Evolutionary conservation across 2,329 filamentous ascomycete genomes (phyloP).

Genomic region (Penicillium aurantiogriseum): DNA sequence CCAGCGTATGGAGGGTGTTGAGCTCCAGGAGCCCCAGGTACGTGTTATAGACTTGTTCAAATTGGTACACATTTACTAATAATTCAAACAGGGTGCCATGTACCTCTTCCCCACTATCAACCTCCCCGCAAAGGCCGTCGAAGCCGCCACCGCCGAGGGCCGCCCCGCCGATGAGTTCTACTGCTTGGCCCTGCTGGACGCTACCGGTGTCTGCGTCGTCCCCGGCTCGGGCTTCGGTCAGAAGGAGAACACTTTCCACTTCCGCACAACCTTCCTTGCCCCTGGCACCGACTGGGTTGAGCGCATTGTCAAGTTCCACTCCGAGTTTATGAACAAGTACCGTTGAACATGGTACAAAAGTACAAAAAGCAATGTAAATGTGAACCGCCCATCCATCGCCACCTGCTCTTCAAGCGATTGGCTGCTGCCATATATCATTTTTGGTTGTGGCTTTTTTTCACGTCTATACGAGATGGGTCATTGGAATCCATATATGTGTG

Average conservation of each 20-base stretch:
- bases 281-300: slow-evolving; percentile 94
- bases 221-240: slow-evolving; percentile 93
- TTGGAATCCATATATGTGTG: background rate
- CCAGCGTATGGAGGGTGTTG: slow-evolving; percentile 90
- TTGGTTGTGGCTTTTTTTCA: background rate
- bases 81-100: slow-evolving; percentile 72
- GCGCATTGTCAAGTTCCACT: slow-evolving; percentile 84
- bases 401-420: background rate
- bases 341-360: slow-evolving; percentile 18
- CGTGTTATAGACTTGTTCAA: slow-evolving; percentile 19
- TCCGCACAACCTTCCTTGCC: slow-evolving; percentile 94
- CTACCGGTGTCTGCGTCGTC: slow-evolving; percentile 91
- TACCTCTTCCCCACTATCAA: slow-evolving; percentile 97
- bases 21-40: slow-evolving; percentile 77
- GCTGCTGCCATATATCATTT: background rate
- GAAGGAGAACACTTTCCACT: slow-evolving; percentile 85
- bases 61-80: slow-evolving; percentile 5
- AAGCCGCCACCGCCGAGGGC: slow-evolving; percentile 71
- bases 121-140: slow-evolving; percentile 71
- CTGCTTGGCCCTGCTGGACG: slow-evolving; percentile 83
- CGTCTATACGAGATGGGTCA: background rate
- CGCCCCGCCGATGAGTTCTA: slow-evolving; percentile 89
- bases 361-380: background rate
- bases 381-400: background rate
- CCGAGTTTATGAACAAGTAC: slow-evolving; percentile 83